These are phyloP conservation scores for Microascus cirrosus DNA, from an alignment of 2,329 filamentous ascomycete genomes.

Conservation along the genomic window DNA sequence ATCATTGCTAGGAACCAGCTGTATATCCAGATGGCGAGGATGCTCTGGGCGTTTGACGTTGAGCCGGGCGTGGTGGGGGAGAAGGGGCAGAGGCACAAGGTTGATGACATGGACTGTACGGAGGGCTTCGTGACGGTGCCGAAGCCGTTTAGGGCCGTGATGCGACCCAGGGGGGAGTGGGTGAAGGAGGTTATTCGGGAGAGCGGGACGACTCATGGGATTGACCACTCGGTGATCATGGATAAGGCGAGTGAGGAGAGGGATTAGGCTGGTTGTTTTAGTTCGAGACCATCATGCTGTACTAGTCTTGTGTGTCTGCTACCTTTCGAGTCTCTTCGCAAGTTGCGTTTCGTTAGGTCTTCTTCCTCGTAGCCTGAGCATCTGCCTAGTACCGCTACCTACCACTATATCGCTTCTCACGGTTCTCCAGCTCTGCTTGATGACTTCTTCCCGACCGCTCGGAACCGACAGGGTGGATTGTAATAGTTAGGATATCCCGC, in stretches of 20 bases:
- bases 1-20: constrained; percentile 36
- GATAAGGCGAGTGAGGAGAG: not conserved
- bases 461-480: no score
- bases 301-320: not conserved
- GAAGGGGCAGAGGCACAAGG: constrained; percentile 9
- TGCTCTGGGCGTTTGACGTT: constrained; percentile 39
- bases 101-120: constrained; percentile 13
- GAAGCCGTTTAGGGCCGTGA: constrained; percentile 15
- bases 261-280: not conserved
- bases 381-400: no score
- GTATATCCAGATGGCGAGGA: constrained; percentile 24
- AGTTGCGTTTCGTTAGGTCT: no score
- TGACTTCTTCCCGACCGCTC: no score
- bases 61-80: constrained; percentile 11
- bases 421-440: no score
- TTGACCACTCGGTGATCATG: constrained; percentile 3
- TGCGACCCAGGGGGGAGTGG: constrained; percentile 16
- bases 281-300: not conserved
- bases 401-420: no score
- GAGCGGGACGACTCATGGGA: constrained; percentile 4
- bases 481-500: no score
- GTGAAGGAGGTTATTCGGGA: constrained; percentile 13
- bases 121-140: constrained; percentile 16
- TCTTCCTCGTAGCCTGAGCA: no score
- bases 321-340: no score